phyloP scores from a whole-genome alignment of 345 rosid species.

The Salix purpurea region DNA sequence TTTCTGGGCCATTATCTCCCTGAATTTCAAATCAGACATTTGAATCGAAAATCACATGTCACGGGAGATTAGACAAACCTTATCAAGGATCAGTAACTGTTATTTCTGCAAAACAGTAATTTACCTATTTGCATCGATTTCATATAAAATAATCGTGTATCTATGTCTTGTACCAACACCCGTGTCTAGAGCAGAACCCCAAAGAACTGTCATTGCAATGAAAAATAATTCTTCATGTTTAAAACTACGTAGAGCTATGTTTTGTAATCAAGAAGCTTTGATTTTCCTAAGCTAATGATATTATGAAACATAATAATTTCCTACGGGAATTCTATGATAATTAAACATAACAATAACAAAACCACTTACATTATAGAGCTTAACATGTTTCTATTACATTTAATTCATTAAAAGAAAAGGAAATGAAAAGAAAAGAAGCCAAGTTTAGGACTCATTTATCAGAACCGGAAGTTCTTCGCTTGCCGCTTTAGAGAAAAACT shows the following conservation, averaged over 20 bases:
- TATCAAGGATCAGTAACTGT: background rate
- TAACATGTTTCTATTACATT: constrained; percentile 4
- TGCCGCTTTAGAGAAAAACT: constrained; percentile 45
- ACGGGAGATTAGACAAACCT: background rate
- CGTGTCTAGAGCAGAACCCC: background rate
- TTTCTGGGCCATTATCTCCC: constrained; percentile 76
- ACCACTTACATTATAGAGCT: background rate
- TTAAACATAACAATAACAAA: background rate
- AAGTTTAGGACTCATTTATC: constrained; percentile 28
- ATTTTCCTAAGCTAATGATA: background rate
- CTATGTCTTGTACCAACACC: background rate
- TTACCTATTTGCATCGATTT: constrained; percentile 2
- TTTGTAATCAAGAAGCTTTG: background rate
- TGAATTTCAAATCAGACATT: constrained; percentile 20
- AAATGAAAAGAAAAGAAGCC: background rate
- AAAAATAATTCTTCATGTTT: constrained; percentile 1
- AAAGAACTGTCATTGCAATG: background rate
- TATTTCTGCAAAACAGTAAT: constrained; percentile 17
- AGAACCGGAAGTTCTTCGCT: constrained; percentile 29
- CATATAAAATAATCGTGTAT: background rate
- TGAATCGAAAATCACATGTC: background rate
- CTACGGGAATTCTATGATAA: background rate
- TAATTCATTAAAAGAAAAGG: background rate
- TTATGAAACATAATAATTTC: background rate
- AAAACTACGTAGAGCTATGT: background rate